These are phyloP conservation scores for Abrus precatorius DNA, from an alignment of 306 rosid species.

Conservation along the genomic window DNA sequence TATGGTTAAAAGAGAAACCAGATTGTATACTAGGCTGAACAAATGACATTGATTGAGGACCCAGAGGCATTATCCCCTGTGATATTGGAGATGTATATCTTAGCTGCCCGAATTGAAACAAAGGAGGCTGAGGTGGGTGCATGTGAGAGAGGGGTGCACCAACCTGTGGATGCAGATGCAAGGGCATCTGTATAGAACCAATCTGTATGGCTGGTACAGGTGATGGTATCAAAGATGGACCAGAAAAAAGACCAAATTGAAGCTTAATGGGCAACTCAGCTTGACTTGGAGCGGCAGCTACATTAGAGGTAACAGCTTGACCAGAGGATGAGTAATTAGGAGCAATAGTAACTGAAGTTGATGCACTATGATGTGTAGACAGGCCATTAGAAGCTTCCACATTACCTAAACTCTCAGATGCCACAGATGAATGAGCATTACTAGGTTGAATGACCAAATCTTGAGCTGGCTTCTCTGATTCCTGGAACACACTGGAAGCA, in stretches of 20 bases:
- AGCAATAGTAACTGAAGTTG: constrained; percentile 59
- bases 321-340: constrained; percentile 63
- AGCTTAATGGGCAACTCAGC: constrained; percentile 84
- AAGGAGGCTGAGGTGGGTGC: constrained; percentile 86
- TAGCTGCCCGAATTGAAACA: constrained; percentile 97
- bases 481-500: constrained; percentile 66
- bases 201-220: constrained; percentile 96
- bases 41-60: constrained; percentile 83
- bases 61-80: constrained; percentile 83
- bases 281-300: constrained; percentile 67
- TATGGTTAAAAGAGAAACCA: constrained; percentile 66
- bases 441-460: constrained; percentile 63
- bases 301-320: constrained; percentile 58
- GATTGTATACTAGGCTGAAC: constrained; percentile 75
- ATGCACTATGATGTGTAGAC: constrained; percentile 58
- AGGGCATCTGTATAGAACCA: constrained; percentile 99
- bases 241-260: constrained; percentile 97
- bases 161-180: constrained; percentile 87
- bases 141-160: constrained; percentile 75
- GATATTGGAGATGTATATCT: constrained; percentile 79
- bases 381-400: constrained; percentile 63
- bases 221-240: constrained; percentile 96
- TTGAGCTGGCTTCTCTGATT: constrained; percentile 65
- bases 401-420: constrained; percentile 57
- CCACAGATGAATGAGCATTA: constrained; percentile 51